A percentile compares a stretch with the other conserved stretches of the same genome.
Evolutionary conservation across 78 protist species (phyloP).

Genomic region (Capsaspora owczarzaki): DNA sequence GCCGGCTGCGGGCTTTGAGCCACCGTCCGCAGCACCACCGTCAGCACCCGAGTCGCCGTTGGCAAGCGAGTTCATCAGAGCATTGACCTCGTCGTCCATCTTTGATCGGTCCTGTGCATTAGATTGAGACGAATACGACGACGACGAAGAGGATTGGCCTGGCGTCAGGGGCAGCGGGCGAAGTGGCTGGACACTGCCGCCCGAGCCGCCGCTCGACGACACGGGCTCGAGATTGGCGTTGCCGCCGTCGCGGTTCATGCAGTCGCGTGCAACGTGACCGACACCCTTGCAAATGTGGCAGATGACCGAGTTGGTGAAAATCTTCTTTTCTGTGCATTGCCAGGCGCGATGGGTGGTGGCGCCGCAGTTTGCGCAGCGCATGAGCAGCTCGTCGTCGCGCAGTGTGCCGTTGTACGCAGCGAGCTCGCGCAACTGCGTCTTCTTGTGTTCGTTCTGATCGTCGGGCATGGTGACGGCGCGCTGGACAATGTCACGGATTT

Average conservation of each 20-base stretch:
- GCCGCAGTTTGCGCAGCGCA: slow-evolving; percentile 18
- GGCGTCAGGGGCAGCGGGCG: no score
- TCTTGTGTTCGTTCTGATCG: slow-evolving; percentile 73
- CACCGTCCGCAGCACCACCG: no score
- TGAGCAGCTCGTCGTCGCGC: slow-evolving; percentile 2
- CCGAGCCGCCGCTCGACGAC: no score
- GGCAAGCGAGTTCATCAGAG: no score
- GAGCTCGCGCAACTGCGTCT: slow-evolving; percentile 72
- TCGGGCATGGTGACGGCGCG: slow-evolving; percentile 61
- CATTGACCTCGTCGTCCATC: no score
- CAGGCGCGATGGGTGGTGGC: slow-evolving; percentile 2
- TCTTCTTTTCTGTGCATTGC: slow-evolving; percentile 29
- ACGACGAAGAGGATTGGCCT: no score
- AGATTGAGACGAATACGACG: no score
- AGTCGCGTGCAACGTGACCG: slow-evolving; percentile 32
- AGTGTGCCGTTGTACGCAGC: slow-evolving; percentile 86
- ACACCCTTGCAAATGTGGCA: slow-evolving; percentile 25
- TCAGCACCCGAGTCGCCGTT: no score
- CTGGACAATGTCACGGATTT: no score
- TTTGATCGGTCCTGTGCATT: no score
- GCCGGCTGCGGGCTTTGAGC: no score
- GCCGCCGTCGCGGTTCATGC: background rate
- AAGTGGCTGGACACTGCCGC: no score
- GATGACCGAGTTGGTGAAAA: background rate
- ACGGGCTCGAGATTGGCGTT: background rate